phyloP scores from a whole-genome alignment of 2,329 filamentous ascomycete species.

The Fusarium drepaniforme region DNA sequence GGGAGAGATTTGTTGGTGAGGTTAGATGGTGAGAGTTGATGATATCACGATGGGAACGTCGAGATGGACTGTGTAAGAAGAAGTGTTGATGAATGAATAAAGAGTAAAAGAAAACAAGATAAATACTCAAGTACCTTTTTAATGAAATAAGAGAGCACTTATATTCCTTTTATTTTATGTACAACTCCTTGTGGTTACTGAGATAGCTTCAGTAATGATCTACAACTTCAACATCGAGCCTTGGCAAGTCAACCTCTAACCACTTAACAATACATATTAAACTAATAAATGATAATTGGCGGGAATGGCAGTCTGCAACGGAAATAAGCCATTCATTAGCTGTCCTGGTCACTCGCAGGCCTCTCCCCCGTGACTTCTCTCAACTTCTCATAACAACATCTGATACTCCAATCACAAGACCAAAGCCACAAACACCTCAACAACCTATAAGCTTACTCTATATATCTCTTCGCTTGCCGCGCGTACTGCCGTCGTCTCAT shows the following conservation, averaged over 20 bases:
- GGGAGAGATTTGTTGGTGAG: constrained; percentile 10
- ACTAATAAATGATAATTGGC: neutral
- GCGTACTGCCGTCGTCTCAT: constrained; percentile 3
- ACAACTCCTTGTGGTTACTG: neutral
- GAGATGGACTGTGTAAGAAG: neutral
- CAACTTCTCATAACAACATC: constrained; percentile 14
- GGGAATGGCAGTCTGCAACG: neutral
- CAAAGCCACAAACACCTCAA: neutral
- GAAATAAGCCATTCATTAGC: neutral
- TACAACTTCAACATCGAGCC: neutral
- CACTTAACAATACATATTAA: neutral
- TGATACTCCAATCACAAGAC: constrained; percentile 2
- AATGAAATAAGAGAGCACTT: neutral
- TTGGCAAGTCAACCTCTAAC: neutral
- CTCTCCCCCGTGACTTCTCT: neutral
- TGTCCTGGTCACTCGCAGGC: neutral
- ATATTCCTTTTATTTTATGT: neutral
- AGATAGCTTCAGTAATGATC: neutral
- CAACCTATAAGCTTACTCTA: constrained; percentile 16
- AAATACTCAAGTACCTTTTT: neutral
- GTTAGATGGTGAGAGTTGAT: neutral
- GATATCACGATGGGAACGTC: neutral
- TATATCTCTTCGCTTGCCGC: constrained; percentile 15
- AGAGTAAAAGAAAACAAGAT: neutral
- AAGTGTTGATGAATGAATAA: neutral